Evolutionary conservation across 495 filamentous ascomycete genomes (phyloP).

Genomic region (Penicillium macrosclerotiorum): DNA sequence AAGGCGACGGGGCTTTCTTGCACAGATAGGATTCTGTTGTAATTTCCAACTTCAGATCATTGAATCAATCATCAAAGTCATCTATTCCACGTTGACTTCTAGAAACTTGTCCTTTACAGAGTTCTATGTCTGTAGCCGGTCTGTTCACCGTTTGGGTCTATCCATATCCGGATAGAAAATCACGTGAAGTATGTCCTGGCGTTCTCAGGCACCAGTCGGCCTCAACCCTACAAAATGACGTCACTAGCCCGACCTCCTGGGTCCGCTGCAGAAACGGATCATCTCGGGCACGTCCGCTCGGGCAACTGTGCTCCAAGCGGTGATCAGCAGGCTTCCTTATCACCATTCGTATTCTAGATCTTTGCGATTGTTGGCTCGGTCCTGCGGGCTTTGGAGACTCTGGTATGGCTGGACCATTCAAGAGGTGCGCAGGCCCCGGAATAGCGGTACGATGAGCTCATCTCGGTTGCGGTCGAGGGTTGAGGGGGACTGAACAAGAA

Average conservation of each 20-base stretch:
- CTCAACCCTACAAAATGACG: constrained; percentile 13
- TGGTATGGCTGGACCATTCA: neutral
- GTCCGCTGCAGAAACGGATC: neutral
- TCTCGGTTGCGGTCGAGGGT: neutral
- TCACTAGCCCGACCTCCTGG: constrained; percentile 11
- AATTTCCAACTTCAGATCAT: too few relatives aligned
- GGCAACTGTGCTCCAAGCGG: neutral
- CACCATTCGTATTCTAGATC: constrained; percentile 12
- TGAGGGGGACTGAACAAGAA: neutral
- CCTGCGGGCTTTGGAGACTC: neutral
- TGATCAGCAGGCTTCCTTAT: constrained; percentile 13
- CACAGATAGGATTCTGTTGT: too few relatives aligned
- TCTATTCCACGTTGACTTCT: too few relatives aligned
- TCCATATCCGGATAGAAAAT: too few relatives aligned
- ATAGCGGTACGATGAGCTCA: constrained; percentile 17
- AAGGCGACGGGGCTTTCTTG: too few relatives aligned
- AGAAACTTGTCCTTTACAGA: too few relatives aligned
- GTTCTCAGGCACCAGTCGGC: too few relatives aligned
- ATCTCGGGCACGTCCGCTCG: too few relatives aligned
- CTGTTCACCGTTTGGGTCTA: neutral
- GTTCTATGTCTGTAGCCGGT: too few relatives aligned
- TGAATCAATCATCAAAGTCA: too few relatives aligned
- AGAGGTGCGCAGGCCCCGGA: neutral
- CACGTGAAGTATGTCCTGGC: too few relatives aligned
- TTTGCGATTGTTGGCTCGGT: too few relatives aligned